phyloP scores from a whole-genome alignment of 148 eudicot species.

The Cornus controversa region DNA sequence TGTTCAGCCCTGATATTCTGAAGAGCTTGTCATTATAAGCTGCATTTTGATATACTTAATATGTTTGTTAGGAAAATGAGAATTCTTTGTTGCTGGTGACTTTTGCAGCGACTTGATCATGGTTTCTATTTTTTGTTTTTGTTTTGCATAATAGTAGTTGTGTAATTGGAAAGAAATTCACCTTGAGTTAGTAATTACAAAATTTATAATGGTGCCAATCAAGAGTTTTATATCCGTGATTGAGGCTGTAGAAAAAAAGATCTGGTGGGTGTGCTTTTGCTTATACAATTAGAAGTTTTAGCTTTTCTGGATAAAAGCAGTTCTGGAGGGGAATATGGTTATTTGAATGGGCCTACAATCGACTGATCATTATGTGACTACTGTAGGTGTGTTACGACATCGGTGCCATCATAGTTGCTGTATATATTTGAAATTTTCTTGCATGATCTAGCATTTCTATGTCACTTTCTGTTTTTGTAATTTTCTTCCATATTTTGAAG shows the following conservation, averaged over 20 bases:
- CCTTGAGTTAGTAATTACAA: background rate
- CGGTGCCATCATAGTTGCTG: background rate
- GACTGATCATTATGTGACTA: background rate
- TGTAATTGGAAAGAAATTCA: background rate
- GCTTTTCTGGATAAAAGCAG: background rate
- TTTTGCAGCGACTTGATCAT: no score
- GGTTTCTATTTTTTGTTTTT: no score
- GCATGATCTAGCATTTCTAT: background rate
- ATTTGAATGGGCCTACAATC: background rate
- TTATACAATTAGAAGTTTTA: background rate
- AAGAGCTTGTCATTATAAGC: background rate
- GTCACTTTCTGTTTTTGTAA: background rate
- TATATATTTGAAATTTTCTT: background rate
- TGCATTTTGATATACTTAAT: background rate
- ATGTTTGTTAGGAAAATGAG: background rate
- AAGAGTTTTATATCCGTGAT: background rate
- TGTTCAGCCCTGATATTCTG: background rate
- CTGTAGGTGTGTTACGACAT: background rate
- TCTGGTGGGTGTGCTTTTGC: background rate
- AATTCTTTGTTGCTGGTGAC: background rate
- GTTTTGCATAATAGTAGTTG: background rate
- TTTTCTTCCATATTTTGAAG: background rate
- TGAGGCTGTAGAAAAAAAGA: background rate
- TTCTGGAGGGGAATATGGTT: background rate
- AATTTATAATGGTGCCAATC: background rate